Evolutionary conservation across 306 rosid genomes (phyloP), one percentile per base, ranked within the genome.

Genomic region (Hippophae gyantsensis): DNA sequence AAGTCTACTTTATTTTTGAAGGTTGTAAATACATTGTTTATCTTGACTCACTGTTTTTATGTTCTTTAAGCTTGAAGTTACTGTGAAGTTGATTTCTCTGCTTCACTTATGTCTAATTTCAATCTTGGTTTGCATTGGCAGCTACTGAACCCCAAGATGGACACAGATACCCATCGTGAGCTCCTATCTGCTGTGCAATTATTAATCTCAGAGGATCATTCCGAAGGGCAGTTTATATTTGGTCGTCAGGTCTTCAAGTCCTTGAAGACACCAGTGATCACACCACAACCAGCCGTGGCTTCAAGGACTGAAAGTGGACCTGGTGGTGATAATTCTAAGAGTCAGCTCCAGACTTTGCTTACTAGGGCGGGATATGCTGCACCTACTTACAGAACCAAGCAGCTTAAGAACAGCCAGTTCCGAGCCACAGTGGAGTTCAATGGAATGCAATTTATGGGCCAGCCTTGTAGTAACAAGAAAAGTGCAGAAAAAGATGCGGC

Each of bases 301-400:
- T 84, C 99, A 66, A 86, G 95, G 76, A 78, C 76, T n/a, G 97
- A 80, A 73, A 88, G 95, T 67, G 97, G 99, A 62, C 99, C 99
- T 25, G 99, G 97, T 69, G 99, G 97, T 48, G 97, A 88, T 68
- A 93, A 93, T 74, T 79, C 99, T 9, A 88, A 93, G 79, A 88
- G 97, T 75, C 97, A 80, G 79, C 99, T 93, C 66, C 97, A 88
- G 71, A 88, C 94, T 46, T 68, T 93, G 72, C 82, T 93, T 62
- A 82, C 95, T 12, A 84, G 97, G 73, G 95, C 95, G 45, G 94
- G 99, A 70, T 74, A 80, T 73, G 73, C 71, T 59, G 81, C 97
- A 38, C 99, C 97, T 41, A 8, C 60, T 41, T 88, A 93, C 84
- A 88, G 57, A 76, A 80, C 89, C 25, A 75, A 60, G 79, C 97